Evolutionary conservation across 495 filamentous ascomycete species (phyloP).

Genomic region (Neurospora sp.): DNA sequence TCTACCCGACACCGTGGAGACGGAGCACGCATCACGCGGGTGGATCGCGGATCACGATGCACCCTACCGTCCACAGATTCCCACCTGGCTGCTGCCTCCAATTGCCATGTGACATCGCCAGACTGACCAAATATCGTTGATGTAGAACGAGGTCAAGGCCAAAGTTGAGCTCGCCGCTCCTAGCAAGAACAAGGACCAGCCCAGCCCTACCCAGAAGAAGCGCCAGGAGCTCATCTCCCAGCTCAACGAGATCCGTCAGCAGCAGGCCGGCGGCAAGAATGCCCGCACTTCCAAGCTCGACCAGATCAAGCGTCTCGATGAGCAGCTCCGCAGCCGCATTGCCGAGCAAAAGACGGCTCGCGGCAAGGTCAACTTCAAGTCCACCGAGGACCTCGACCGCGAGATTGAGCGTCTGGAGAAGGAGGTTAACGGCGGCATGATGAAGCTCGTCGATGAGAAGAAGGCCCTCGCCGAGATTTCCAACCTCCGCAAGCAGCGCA

Average conservation of each 20-base stretch:
- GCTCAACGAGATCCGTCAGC: conserved; percentile 58
- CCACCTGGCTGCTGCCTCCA: background rate
- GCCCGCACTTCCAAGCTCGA: conserved; percentile 65
- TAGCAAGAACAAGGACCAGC: conserved; percentile 56
- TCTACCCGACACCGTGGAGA: background rate
- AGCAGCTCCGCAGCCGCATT: conserved; percentile 68
- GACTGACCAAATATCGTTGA: conserved; percentile 1
- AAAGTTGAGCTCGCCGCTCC: conserved; percentile 73
- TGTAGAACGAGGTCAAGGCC: conserved; percentile 69
- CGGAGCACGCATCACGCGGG: background rate
- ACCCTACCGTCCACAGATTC: background rate
- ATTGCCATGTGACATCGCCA: background rate
- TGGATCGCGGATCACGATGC: background rate
- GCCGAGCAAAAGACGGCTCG: conserved; percentile 76
- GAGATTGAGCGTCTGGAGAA: conserved; percentile 72
- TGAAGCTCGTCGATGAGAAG: conserved; percentile 95
- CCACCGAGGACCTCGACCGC: conserved; percentile 72
- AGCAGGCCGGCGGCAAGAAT: conserved; percentile 77
- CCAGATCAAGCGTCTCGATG: conserved; percentile 76
- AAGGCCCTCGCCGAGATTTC: conserved; percentile 79
- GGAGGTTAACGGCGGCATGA: conserved; percentile 71
- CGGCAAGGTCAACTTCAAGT: conserved; percentile 70
- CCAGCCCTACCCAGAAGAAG: conserved; percentile 60
- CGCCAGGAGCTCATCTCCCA: conserved; percentile 73
- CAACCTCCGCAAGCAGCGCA: conserved; percentile 74